Evolutionary conservation across 805 yeast species (phyloP).

Genomic region (Saccharomycopsis schoenii): DNA sequence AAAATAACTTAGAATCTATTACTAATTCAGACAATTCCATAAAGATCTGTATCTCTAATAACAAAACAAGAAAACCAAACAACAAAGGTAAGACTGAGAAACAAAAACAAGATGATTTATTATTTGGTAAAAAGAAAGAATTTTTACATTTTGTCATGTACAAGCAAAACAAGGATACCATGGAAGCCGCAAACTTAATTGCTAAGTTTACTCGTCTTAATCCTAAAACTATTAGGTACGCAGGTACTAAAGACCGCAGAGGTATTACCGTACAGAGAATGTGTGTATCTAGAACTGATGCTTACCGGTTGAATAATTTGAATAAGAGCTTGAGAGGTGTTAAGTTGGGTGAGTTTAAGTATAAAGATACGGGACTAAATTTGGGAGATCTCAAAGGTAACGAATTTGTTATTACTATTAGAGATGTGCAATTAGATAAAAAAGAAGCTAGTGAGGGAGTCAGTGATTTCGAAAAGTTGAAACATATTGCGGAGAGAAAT

Average conservation of each 20-base stretch:
- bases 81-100: constrained; percentile 7
- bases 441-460: constrained; percentile 18
- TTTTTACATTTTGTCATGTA: constrained; percentile 71
- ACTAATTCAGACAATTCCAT: constrained; percentile 65
- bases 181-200: constrained; percentile 80
- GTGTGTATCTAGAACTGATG: constrained; percentile 57
- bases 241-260: constrained; percentile 96
- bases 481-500: constrained; percentile 39
- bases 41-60: constrained; percentile 46
- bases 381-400: constrained; percentile 86
- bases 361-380: constrained; percentile 48
- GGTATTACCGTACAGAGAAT: constrained; percentile 88
- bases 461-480: constrained; percentile 23
- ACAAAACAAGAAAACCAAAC: constrained; percentile 27
- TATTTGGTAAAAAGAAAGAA: constrained; percentile 61
- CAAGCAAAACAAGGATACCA: constrained; percentile 94
- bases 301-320: constrained; percentile 65
- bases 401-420: constrained; percentile 75
- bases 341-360: constrained; percentile 68
- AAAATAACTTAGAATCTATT: constrained; percentile 64
- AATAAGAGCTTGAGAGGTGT: constrained; percentile 72
- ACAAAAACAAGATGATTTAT: constrained; percentile 43
- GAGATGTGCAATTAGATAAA: constrained; percentile 47
- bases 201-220: constrained; percentile 68
- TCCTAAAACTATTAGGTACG: constrained; percentile 61